Evolutionary conservation across 371 early-diverging fungal genomes (phyloP).

Genomic region (Blastocladiella emersonii): DNA sequence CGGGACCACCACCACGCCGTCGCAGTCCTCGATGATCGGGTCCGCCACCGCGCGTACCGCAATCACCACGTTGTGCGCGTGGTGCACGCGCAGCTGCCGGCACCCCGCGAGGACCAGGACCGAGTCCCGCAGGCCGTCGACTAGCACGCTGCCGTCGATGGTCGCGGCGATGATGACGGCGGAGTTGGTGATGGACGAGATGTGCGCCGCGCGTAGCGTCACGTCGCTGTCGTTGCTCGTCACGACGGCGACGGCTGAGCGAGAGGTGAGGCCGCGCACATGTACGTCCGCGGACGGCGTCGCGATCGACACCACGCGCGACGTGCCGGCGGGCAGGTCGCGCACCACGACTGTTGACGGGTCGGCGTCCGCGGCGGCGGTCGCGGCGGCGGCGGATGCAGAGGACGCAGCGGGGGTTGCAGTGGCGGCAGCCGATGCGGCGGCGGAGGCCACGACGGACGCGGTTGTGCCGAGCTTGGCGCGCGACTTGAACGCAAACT

Average conservation of each 20-base stretch:
- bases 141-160: not conserved
- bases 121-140: not conserved
- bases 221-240: too few species aligned
- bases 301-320: not conserved
- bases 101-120: not conserved
- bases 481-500: not conserved
- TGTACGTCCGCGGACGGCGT: not conserved
- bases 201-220: too few species aligned
- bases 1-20: not conserved
- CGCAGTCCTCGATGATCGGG: not conserved
- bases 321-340: not conserved
- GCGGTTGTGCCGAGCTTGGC: not conserved
- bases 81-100: not conserved
- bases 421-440: not conserved
- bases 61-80: not conserved
- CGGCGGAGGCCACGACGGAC: not conserved
- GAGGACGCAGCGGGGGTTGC: not conserved
- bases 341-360: not conserved
- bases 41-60: not conserved
- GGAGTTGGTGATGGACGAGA: not conserved
- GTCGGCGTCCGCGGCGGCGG: not conserved
- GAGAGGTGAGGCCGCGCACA: too few species aligned
- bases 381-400: not conserved
- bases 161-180: not conserved
- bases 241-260: too few species aligned